Base-by-base conservation (phyloP, 306 rosid species). In the Astragalus glycyphyllos region DNA sequence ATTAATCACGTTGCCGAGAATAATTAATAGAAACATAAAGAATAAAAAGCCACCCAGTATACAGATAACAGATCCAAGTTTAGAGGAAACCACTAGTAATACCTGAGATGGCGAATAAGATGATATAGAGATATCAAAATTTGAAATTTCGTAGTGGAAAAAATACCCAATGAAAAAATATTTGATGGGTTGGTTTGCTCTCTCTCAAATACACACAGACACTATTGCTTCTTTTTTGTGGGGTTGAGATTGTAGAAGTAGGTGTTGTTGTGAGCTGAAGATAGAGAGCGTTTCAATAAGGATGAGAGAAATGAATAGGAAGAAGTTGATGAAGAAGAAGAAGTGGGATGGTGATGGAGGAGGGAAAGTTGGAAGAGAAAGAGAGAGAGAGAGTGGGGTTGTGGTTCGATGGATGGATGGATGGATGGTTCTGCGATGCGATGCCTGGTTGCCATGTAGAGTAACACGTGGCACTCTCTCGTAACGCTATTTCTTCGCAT, bases 361-460 rank as follows among this genome's bases (percentile, higher is more conserved):
- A 23, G 32, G 32, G 3, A 51, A 14, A 51, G 58, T 9, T 8
- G 11, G 49, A 6, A 61, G 51, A 16, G 42, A 71, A 47, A 37
- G 68, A 26, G 31, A 26, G 31, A 26, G 31, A 1, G 31, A 0
- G 23, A n/a, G 23, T 46, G 54, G 48, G 62, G 65, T 32, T 60
- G 65, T 45, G 45, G 44, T 69, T 71, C 4, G 78, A 15, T 73
- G 77, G 51, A 34, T 72, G 69, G 78, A 15, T 73, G 77, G 51
- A 34, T 72, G 69, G 51, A 60, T 17, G 80, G 32, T 11, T 74
- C 65, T 26, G 31, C 31, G 31, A 26, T 2, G 3, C 86, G 84
- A 82, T 88, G 86, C 81, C 84, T 75, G 86, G 37, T 74, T 69
- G 98, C 93, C 96, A 88, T 82, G 97, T 88, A 81, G 73, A 49